Evolutionary conservation across 2,329 filamentous ascomycete genomes (phyloP).

Genomic region (Alternaria metachromatica): DNA sequence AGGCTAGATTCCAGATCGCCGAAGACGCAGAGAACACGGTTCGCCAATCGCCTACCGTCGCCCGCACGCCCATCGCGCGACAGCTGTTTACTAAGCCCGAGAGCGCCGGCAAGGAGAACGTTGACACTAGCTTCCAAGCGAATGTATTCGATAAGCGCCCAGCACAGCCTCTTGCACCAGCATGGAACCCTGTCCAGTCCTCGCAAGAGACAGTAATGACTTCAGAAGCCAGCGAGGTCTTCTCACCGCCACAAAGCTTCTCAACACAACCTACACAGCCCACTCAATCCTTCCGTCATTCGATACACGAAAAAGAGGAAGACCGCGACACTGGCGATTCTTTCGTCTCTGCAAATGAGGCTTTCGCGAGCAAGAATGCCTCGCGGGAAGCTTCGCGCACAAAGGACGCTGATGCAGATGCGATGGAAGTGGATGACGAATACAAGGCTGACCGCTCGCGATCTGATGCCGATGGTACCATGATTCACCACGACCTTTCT

Average conservation of each 20-base stretch:
- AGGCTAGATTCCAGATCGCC: conserved; percentile 66
- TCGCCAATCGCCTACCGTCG: conserved; percentile 28
- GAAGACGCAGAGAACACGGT: conserved; percentile 57
- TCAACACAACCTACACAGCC: conserved; percentile 43
- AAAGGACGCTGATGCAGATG: conserved; percentile 30
- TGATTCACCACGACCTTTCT: conserved; percentile 33
- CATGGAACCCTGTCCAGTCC: conserved; percentile 27
- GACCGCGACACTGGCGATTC: conserved; percentile 51
- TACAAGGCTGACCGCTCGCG: conserved; percentile 27
- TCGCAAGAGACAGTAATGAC: conserved; percentile 41
- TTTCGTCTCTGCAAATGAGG: conserved; percentile 58
- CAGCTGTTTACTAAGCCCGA: conserved; percentile 37
- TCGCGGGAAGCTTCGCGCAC: conserved; percentile 34
- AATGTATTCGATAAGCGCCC: conserved; percentile 51
- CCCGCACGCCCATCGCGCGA: conserved; percentile 36
- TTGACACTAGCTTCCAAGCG: conserved; percentile 27
- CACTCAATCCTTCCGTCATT: conserved; percentile 36
- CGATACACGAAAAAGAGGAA: conserved; percentile 29
- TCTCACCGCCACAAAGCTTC: conserved; percentile 41
- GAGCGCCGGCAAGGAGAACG: conserved; percentile 40
- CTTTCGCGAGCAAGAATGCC: conserved; percentile 40
- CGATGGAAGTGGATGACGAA: conserved; percentile 43
- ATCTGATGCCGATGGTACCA: conserved; percentile 33
- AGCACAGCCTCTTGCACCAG: conserved; percentile 39
- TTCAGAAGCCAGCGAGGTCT: conserved; percentile 38